These are phyloP conservation scores for Trypanosoma cruzi DNA, from an alignment of 208 protist species.

Conservation along the genomic window DNA sequence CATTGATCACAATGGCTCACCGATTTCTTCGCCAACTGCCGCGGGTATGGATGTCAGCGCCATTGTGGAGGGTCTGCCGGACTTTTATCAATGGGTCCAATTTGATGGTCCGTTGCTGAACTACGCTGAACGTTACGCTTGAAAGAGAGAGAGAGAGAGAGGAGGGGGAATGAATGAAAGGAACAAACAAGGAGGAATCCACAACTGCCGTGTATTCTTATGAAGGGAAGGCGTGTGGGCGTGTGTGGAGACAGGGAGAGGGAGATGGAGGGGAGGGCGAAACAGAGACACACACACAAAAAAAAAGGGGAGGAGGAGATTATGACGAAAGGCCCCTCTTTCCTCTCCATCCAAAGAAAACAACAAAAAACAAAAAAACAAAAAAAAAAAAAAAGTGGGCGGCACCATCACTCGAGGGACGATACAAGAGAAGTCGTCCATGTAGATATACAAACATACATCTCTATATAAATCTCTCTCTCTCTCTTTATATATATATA, in stretches of 20 bases:
- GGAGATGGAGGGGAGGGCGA: not conserved
- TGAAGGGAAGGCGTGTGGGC: not conserved
- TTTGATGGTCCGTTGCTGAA: constrained; percentile 66
- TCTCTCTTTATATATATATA: constrained; percentile 7
- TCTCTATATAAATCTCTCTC: not conserved
- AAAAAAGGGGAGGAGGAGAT: too few relatives aligned
- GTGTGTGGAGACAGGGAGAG: not conserved
- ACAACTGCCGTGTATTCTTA: too few relatives aligned
- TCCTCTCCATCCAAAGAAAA: not conserved
- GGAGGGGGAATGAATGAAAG: not conserved
- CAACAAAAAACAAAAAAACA: not conserved
- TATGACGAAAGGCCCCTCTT: not conserved
- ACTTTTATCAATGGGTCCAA: constrained; percentile 91
- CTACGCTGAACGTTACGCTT: constrained; percentile 55
- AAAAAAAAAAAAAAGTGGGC: not conserved
- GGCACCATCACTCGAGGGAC: too few relatives aligned
- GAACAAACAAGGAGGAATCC: not conserved
- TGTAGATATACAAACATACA: not conserved
- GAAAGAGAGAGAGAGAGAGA: not conserved
- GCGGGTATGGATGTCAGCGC: constrained; percentile 25
- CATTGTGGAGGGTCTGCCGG: constrained; percentile 48
- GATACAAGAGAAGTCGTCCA: not conserved
- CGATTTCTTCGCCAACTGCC: not conserved
- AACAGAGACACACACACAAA: too few relatives aligned
- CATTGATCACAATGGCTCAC: not conserved